Evolutionary conservation across 495 filamentous ascomycete genomes (phyloP).

Genomic region (Xylaria nigripes): DNA sequence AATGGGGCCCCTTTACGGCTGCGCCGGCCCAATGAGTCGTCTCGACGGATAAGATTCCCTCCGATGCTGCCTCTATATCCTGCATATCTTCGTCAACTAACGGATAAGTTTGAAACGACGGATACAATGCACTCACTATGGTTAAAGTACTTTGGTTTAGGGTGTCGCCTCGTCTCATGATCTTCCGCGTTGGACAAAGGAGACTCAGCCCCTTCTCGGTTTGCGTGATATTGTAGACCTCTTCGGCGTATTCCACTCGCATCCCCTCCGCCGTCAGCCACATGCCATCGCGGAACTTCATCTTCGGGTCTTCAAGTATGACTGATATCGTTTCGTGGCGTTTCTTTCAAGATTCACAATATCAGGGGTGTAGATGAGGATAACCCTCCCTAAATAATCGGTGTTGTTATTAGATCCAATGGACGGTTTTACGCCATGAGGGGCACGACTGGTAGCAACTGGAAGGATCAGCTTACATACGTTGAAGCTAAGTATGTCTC

Average conservation of each 20-base stretch:
- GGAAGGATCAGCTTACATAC: conserved; percentile 1
- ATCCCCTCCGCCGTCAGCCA: conserved; percentile 43
- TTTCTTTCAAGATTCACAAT: too few relatives aligned
- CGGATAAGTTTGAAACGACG: background rate
- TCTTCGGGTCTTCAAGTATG: conserved; percentile 11
- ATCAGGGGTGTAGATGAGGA: too few relatives aligned
- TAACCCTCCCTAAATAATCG: too few relatives aligned
- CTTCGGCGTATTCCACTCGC: conserved; percentile 47
- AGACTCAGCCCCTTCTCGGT: conserved; percentile 35
- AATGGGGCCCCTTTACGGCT: conserved; percentile 53
- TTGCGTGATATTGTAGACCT: conserved; percentile 39
- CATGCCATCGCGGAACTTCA: conserved; percentile 47
- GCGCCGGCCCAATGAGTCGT: conserved; percentile 56
- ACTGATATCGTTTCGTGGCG: background rate
- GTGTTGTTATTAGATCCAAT: background rate
- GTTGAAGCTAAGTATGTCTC: too few relatives aligned
- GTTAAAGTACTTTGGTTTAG: conserved; percentile 47
- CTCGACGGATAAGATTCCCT: conserved; percentile 55
- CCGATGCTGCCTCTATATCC: conserved; percentile 46
- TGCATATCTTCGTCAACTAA: conserved; percentile 32
- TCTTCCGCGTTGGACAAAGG: conserved; percentile 43
- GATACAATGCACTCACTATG: conserved; percentile 26
- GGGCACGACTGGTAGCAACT: background rate
- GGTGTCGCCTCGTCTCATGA: conserved; percentile 44
- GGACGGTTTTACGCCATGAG: background rate